Conservation (phyloP, 495 filamentous ascomycete species). For the Parachaetomium inaequale region DNA sequence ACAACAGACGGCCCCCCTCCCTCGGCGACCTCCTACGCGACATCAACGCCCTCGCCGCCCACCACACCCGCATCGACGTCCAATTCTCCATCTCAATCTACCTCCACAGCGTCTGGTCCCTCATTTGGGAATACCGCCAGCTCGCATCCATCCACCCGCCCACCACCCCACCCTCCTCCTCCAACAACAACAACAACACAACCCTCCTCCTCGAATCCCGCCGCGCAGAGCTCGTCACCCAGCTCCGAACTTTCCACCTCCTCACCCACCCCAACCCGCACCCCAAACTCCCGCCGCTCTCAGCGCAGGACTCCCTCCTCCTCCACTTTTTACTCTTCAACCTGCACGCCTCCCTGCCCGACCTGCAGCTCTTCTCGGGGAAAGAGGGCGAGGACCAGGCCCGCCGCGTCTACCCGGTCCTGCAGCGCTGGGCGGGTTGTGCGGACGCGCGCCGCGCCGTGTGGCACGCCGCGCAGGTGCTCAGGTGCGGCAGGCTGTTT, state of each 20-base stretch:
- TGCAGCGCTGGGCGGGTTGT: conserved; percentile 52
- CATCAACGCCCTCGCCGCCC: conserved; percentile 41
- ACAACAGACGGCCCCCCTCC: conserved; percentile 41
- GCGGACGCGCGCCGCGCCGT: conserved; percentile 52
- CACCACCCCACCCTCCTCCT: conserved; percentile 2
- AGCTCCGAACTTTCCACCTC: conserved; percentile 31
- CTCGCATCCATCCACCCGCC: conserved; percentile 44
- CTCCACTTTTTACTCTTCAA: conserved; percentile 57
- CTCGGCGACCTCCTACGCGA: conserved; percentile 52
- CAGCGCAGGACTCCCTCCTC: conserved; percentile 38
- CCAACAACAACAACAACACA: conserved; percentile 19
- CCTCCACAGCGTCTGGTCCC: conserved; percentile 55
- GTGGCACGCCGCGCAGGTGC: conserved; percentile 61
- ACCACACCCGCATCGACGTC: conserved; percentile 47
- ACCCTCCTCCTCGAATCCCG: conserved; percentile 48
- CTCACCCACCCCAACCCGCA: conserved; percentile 26
- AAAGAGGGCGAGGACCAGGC: conserved; percentile 62
- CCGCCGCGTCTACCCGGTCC: conserved; percentile 47
- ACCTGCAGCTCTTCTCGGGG: conserved; percentile 61
- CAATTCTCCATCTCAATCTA: conserved; percentile 50
- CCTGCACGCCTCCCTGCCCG: conserved; percentile 58
- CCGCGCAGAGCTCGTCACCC: conserved; percentile 48
- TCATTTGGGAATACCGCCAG: conserved; percentile 59
- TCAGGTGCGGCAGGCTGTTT: conserved; percentile 52
- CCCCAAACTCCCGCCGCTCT: conserved; percentile 25